A percentile compares a stretch with the other conserved stretches of the same genome.
phyloP scores from a whole-genome alignment of 305 asterid genomes.

The Solanum hybrid region DNA sequence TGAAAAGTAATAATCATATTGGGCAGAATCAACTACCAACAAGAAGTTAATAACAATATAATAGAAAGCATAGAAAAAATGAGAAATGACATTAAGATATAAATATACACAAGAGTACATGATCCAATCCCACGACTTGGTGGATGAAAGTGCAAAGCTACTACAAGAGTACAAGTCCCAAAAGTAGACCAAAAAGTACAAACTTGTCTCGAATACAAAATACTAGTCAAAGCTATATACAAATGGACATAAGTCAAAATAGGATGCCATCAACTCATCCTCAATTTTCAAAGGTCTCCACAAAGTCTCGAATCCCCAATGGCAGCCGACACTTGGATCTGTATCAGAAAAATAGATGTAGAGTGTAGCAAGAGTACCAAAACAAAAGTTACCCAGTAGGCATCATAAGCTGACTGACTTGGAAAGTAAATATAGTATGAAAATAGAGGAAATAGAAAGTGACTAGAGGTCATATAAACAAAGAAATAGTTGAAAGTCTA shows the following conservation, averaged over 20 bases:
- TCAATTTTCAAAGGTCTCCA: not conserved
- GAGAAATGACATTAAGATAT: not conserved
- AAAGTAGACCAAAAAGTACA: not conserved
- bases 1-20: not conserved
- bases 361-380: not conserved
- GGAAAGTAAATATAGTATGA: not conserved
- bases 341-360: not conserved
- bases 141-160: not conserved
- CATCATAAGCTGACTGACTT: not conserved
- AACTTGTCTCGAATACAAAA: not conserved
- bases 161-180: not conserved
- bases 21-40: not conserved
- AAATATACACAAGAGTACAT: not conserved
- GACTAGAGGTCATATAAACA: not conserved
- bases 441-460: not conserved
- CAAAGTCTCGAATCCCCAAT: not conserved
- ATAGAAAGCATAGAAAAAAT: not conserved
- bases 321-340: accelerated
- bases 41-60: not conserved
- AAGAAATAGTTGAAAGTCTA: too few relatives aligned
- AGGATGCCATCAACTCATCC: not conserved
- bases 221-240: not conserved
- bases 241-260: not conserved
- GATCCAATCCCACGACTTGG: not conserved
- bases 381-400: not conserved